phyloP scores from a whole-genome alignment of 805 yeast species.

The Nakazawaea ambrosiae region DNA sequence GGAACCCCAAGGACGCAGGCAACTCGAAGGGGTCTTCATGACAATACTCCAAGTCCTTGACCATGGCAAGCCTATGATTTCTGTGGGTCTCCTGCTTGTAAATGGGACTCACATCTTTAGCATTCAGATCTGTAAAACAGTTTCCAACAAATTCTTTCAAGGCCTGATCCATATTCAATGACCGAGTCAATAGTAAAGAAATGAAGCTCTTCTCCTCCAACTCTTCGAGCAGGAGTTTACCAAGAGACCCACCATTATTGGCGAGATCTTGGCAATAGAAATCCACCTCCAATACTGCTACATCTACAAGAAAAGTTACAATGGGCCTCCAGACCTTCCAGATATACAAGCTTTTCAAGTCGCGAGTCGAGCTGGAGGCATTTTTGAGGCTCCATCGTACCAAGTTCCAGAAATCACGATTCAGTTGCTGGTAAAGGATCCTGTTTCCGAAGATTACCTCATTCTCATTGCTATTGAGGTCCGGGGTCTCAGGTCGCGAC shows the following conservation, averaged over 20 bases:
- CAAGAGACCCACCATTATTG: too few relatives aligned
- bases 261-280: neutral
- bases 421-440: slow-evolving; percentile 1
- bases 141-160: slow-evolving; percentile 10
- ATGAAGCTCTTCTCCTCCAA: neutral
- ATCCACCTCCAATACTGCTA: slow-evolving; percentile 9
- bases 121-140: slow-evolving; percentile 13
- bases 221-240: neutral
- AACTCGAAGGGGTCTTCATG: too few relatives aligned
- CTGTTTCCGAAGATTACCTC: neutral
- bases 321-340: slow-evolving; percentile 9
- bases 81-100: slow-evolving; percentile 4
- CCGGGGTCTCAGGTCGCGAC: too few relatives aligned
- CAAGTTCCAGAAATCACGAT: slow-evolving; percentile 7
- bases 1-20: too few relatives aligned
- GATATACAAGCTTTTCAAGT: slow-evolving; percentile 4
- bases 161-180: slow-evolving; percentile 9
- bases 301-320: slow-evolving; percentile 1
- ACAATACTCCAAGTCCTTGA: slow-evolving; percentile 1
- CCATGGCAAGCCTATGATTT: slow-evolving; percentile 4
- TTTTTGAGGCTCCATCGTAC: slow-evolving; percentile 4
- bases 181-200: neutral
- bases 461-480: too few relatives aligned
- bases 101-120: slow-evolving; percentile 1
- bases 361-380: neutral